Evolutionary conservation across 2,329 filamentous ascomycete species (phyloP).

Genomic region (Hysterium pulicare): DNA sequence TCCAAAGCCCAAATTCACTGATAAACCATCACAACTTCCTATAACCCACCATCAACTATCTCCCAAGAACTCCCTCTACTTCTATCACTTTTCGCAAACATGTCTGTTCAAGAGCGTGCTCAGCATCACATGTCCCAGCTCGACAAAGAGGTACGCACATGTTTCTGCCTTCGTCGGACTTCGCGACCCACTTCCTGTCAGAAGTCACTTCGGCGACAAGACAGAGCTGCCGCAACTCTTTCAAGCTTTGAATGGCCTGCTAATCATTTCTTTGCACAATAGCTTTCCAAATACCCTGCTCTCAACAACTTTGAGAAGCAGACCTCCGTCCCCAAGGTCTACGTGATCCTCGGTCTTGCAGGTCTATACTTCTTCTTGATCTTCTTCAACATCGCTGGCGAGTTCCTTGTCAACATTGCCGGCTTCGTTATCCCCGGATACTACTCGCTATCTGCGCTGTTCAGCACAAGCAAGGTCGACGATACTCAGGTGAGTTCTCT

Average conservation of each 20-base stretch:
- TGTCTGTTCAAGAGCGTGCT: slow-evolving; percentile 74
- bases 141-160: slow-evolving; percentile 68
- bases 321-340: slow-evolving; percentile 79
- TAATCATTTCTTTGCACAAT: slow-evolving; percentile 10
- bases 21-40: slow-evolving; percentile 4
- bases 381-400: slow-evolving; percentile 87
- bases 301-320: slow-evolving; percentile 85
- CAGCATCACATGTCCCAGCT: slow-evolving; percentile 74
- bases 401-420: slow-evolving; percentile 82
- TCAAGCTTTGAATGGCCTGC: neutral
- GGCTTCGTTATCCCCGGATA: slow-evolving; percentile 81
- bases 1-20: slow-evolving; percentile 8
- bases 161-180: slow-evolving; percentile 4
- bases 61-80: neutral
- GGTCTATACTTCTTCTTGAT: slow-evolving; percentile 87
- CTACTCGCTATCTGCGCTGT: slow-evolving; percentile 77
- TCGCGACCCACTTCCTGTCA: neutral
- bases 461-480: slow-evolving; percentile 67
- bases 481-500: slow-evolving; percentile 71
- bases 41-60: slow-evolving; percentile 7
- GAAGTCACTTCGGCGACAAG: no score
- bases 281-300: slow-evolving; percentile 82
- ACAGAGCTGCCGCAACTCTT: no score
- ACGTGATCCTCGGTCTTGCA: slow-evolving; percentile 71
- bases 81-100: slow-evolving; percentile 40